Base-by-base conservation (phyloP, 2,329 filamentous ascomycete species). In the Alternaria triticina region DNA sequence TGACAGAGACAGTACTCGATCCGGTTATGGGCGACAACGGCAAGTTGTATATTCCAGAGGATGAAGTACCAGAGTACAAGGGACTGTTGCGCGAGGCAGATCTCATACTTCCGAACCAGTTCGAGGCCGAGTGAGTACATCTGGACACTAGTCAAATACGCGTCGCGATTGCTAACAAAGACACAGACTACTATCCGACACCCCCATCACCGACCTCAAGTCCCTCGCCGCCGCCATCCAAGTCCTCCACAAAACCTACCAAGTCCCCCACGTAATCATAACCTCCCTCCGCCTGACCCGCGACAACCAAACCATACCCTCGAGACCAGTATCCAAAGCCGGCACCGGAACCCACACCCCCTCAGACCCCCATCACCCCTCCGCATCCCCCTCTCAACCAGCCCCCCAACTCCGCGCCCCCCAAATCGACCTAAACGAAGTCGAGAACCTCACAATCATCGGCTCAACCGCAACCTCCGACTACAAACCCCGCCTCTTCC, bases 11-110 rank as follows among this genome's bases (percentile, higher is more conserved):
- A 89, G 93, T 97, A 3, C 86, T 99, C 25, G 96, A 99, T 79
- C 96, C 96, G 0, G 96, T 99, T 51, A 99, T 99, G 96, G 96
- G 96, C 28, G 96, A 99, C 78, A 94, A 97, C 74, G 96, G 94
- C 54, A 89, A 87, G 70, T 85, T 99, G 12, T 99, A 99, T 76
- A 95, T 99, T 8, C 92, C 91, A 6, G 90, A 95, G 72, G 93
- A 97, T 68, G 93, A 97, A 4, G 92, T 98, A 15, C 94, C 94
- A 0, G 94, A 92, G 13, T 99, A 98, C 80, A 95, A 93, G 81
- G 85, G 85, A 23, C 84, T 97, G 61, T 84, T 98, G 22, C 86
- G 86, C 36, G 86, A 95, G 72, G 95, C 96, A 3, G 96, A 99
- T 80, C 80, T 99, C 70, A 96, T 99, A 59, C 82, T 98, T 15